These are phyloP conservation scores for Dendryphion nanum DNA, from an alignment of 2,329 filamentous ascomycete genomes.

Conservation along the genomic window DNA sequence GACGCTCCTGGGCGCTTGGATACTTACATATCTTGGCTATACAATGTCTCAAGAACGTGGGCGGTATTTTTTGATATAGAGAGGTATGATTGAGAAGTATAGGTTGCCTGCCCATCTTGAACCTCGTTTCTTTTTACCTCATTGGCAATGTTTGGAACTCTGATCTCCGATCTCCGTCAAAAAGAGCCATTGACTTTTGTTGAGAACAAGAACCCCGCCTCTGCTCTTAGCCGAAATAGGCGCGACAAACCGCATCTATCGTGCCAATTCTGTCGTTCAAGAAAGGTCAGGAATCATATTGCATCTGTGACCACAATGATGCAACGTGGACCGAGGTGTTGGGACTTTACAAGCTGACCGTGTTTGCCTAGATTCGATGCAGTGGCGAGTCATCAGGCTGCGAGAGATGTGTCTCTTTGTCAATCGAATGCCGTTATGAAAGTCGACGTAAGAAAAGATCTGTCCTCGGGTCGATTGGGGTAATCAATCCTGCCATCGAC, in stretches of 20 bases:
- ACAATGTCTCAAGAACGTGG: no score
- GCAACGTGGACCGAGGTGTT: background rate
- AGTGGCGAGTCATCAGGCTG: slow-evolving; percentile 1
- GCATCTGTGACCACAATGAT: background rate
- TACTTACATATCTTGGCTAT: no score
- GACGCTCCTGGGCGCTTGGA: no score
- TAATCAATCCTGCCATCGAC: background rate
- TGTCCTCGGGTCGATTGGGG: background rate
- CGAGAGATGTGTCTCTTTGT: background rate
- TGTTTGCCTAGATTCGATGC: slow-evolving; percentile 1
- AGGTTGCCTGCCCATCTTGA: background rate
- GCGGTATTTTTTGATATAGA: no score
- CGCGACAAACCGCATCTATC: slow-evolving; percentile 1
- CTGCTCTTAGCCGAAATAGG: slow-evolving; percentile 1
- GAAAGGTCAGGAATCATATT: background rate
- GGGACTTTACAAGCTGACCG: background rate
- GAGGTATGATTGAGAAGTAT: no score
- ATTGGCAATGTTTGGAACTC: background rate
- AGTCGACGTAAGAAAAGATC: background rate
- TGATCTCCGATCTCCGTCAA: slow-evolving; percentile 1
- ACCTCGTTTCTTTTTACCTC: background rate
- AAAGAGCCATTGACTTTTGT: slow-evolving; percentile 1
- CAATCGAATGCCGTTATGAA: slow-evolving; percentile 1
- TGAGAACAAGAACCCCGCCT: slow-evolving; percentile 1
- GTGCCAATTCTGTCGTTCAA: background rate